Evolutionary conservation across 495 filamentous ascomycete genomes (phyloP).

Genomic region (Hypoxylon fragiforme): DNA sequence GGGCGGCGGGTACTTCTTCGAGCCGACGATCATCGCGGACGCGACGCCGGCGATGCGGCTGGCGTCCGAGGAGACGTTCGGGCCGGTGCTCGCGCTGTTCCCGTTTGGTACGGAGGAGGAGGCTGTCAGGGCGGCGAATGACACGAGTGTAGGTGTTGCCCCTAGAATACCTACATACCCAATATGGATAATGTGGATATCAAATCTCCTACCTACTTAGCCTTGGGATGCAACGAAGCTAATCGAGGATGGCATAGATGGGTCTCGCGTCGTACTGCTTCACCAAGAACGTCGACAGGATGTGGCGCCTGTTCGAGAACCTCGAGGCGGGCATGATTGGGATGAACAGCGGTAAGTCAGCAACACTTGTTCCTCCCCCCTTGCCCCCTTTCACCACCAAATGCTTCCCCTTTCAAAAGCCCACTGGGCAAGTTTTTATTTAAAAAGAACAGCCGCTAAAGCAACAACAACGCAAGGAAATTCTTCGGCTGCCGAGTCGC

Average conservation of each 20-base stretch:
- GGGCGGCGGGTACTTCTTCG: slow-evolving; percentile 67
- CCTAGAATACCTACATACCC: no score
- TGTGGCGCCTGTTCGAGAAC: slow-evolving; percentile 73
- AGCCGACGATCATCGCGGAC: slow-evolving; percentile 67
- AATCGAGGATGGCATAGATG: slow-evolving; percentile 51
- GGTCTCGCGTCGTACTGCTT: slow-evolving; percentile 73
- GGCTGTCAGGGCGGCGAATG: slow-evolving; percentile 63
- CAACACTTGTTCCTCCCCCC: not conserved
- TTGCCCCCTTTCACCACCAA: not conserved
- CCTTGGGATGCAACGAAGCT: no score
- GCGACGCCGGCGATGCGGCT: slow-evolving; percentile 67
- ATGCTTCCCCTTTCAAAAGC: not conserved
- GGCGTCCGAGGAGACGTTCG: slow-evolving; percentile 70
- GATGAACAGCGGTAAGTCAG: slow-evolving; percentile 64
- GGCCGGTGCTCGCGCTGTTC: slow-evolving; percentile 68
- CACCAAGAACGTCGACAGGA: slow-evolving; percentile 71
- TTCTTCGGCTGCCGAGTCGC: slow-evolving; percentile 68
- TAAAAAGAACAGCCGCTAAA: not conserved
- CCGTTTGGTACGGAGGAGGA: slow-evolving; percentile 72
- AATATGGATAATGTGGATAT: no score
- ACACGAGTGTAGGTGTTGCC: slow-evolving; percentile 52
- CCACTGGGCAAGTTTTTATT: not conserved
- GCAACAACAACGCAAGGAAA: slow-evolving; percentile 51
- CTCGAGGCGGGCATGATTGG: slow-evolving; percentile 79
- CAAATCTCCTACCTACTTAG: slow-evolving; percentile 25